Evolutionary conservation across 495 filamentous ascomycete species (phyloP).

Genomic region (Aspergillus haitiensis): DNA sequence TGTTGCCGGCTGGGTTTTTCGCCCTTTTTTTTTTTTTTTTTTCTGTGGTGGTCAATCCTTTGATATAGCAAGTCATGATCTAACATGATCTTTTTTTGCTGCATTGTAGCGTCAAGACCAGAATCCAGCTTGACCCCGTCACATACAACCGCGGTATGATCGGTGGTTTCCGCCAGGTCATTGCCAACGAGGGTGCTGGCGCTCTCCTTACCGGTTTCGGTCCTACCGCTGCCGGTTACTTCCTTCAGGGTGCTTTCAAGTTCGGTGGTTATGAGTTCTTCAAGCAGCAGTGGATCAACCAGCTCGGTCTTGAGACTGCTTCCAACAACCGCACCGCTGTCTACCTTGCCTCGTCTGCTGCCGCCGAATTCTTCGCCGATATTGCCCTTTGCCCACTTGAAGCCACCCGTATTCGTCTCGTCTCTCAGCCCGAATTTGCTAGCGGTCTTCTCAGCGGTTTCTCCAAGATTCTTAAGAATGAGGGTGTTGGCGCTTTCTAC

Average conservation of each 20-base stretch:
- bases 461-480: slow-evolving; percentile 78
- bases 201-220: slow-evolving; percentile 86
- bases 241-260: slow-evolving; percentile 93
- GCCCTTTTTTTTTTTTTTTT: neutral
- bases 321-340: slow-evolving; percentile 83
- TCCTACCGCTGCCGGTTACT: slow-evolving; percentile 87
- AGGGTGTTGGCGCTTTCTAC: slow-evolving; percentile 90
- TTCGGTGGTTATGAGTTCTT: slow-evolving; percentile 95
- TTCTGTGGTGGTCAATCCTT: neutral
- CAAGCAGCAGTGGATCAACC: slow-evolving; percentile 89
- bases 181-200: slow-evolving; percentile 81
- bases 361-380: slow-evolving; percentile 90
- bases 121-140: slow-evolving; percentile 87
- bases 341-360: slow-evolving; percentile 81
- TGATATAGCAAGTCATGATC: slow-evolving; percentile 10
- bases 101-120: slow-evolving; percentile 80
- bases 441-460: slow-evolving; percentile 79
- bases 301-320: slow-evolving; percentile 75
- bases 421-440: slow-evolving; percentile 85
- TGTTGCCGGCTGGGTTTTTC: neutral
- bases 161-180: slow-evolving; percentile 81
- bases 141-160: slow-evolving; percentile 90
- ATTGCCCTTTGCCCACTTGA: slow-evolving; percentile 93
- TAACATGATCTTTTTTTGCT: slow-evolving; percentile 33
- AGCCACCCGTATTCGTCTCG: slow-evolving; percentile 93